Conservation (phyloP, 2,329 filamentous ascomycete species). For the Sclerotiophoma versabilis region DNA sequence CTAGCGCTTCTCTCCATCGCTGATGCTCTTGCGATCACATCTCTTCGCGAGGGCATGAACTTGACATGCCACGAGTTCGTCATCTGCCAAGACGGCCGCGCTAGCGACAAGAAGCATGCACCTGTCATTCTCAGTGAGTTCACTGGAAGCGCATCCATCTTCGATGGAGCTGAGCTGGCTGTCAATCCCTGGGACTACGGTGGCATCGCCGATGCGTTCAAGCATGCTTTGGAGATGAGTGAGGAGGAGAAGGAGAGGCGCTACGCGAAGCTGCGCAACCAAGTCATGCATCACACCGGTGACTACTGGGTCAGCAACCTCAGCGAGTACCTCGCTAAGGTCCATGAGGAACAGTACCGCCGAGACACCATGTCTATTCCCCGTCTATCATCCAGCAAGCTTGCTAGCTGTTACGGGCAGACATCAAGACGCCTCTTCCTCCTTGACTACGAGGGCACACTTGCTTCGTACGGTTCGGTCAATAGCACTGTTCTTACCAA, state of each 20-base stretch:
- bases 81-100: conserved; percentile 86
- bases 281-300: conserved; percentile 82
- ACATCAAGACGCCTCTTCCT: conserved; percentile 80
- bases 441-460: conserved; percentile 90
- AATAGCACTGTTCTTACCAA: conserved; percentile 85
- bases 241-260: conserved; percentile 75
- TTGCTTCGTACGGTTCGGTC: conserved; percentile 85
- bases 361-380: conserved; percentile 88
- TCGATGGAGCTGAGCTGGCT: conserved; percentile 78
- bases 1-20: conserved; percentile 89
- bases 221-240: conserved; percentile 80
- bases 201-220: conserved; percentile 85
- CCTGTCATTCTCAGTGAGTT: conserved; percentile 95
- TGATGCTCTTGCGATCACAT: conserved; percentile 92
- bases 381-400: conserved; percentile 72
- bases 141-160: conserved; percentile 87
- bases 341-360: conserved; percentile 82
- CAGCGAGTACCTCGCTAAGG: conserved; percentile 71
- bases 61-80: conserved; percentile 93
- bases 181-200: conserved; percentile 97
- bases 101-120: conserved; percentile 77
- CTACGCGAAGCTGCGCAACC: conserved; percentile 76
- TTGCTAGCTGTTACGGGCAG: conserved; percentile 71
- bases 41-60: conserved; percentile 96
- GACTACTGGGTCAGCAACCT: conserved; percentile 86